Evolutionary conservation across 495 filamentous ascomycete genomes (phyloP), one percentile per base, ranked within the genome.

Genomic region (Hypoxylon trugodes): DNA sequence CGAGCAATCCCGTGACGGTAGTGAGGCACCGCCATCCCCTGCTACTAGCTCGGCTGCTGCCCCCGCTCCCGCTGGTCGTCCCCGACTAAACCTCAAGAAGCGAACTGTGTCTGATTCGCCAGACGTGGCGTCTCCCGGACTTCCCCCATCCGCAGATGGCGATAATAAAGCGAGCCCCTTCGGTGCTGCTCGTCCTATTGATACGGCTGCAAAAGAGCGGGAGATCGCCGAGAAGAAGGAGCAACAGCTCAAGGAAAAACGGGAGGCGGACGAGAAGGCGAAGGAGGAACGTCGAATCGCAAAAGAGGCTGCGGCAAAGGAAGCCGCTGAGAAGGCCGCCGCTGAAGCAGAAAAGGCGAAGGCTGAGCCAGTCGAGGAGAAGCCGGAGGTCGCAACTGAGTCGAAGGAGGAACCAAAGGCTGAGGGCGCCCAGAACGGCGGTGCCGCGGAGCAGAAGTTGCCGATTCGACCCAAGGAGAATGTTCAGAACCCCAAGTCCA

Each of bases 81-180:
- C 93, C 2, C 89, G 81, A 66, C 75, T 97, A 65, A 93, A 97
- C 68, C 86, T 96, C 10, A 73, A 86, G 52, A 97, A 97, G 81
- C 87, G 95, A 40, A 96, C 91, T 4, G 90, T 96, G 26, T 87
- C 93, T 3, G 93, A 97, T 49, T 73, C 79, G 3, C 76, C 83
- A 2, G 84, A 82, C 37, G 77, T 82, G 9, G 59, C 81, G 24
- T 76, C 80, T 9, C 73, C 87, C 12, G 71, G 76, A 24, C 54
- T 81, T 7, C n/a, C n/a, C n/a, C 70, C 83, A 30, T 70, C 80
- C 18, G 60, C 76, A 18, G 67, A 65, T 19, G 74, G 74, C 30
- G 91, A 93, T 56, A 81, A 90, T 2, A 96, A 95, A 79, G 84
- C 91, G 13, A 97, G 87, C 76, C 91, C 91, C 19, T 98, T 98